Evolutionary conservation across 2,329 filamentous ascomycete genomes (phyloP).

Genomic region (Calonectria multiphialidica): DNA sequence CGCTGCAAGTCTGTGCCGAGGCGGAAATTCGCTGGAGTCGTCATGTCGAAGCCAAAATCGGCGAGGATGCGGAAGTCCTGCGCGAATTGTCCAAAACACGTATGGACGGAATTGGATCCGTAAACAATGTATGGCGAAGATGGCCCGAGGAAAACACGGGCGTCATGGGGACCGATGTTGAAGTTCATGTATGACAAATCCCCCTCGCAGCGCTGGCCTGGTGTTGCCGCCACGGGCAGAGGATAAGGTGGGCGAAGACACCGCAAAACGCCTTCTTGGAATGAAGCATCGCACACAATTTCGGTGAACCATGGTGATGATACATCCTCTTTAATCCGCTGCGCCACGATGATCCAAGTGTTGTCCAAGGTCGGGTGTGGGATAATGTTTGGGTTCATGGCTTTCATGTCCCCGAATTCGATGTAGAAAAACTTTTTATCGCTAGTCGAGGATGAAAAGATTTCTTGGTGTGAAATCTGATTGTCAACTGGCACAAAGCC

Average conservation of each 20-base stretch:
- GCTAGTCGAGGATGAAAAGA: constrained; percentile 60
- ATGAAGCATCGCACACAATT: constrained; percentile 63
- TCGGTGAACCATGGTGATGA: constrained; percentile 53
- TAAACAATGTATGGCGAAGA: constrained; percentile 62
- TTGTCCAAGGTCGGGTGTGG: constrained; percentile 62
- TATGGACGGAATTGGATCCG: constrained; percentile 65
- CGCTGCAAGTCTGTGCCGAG: constrained; percentile 63
- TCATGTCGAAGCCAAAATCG: constrained; percentile 53
- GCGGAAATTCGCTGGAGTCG: constrained; percentile 50
- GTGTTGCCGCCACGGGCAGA: constrained; percentile 61
- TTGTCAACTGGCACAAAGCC: constrained; percentile 11
- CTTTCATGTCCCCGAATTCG: constrained; percentile 55
- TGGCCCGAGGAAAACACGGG: constrained; percentile 68
- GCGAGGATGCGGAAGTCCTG: constrained; percentile 65
- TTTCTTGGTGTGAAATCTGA: constrained; percentile 46
- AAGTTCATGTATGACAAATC: constrained; percentile 55
- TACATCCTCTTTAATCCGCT: constrained; percentile 50
- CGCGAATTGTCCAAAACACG: constrained; percentile 69
- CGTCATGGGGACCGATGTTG: constrained; percentile 68
- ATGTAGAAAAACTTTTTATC: constrained; percentile 63
- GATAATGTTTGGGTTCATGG: constrained; percentile 69
- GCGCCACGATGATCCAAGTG: constrained; percentile 65
- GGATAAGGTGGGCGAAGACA: constrained; percentile 56
- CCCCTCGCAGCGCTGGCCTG: constrained; percentile 57
- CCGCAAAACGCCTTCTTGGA: constrained; percentile 54